phyloP scores from a whole-genome alignment of 345 rosid species.

The Salix brachista region DNA sequence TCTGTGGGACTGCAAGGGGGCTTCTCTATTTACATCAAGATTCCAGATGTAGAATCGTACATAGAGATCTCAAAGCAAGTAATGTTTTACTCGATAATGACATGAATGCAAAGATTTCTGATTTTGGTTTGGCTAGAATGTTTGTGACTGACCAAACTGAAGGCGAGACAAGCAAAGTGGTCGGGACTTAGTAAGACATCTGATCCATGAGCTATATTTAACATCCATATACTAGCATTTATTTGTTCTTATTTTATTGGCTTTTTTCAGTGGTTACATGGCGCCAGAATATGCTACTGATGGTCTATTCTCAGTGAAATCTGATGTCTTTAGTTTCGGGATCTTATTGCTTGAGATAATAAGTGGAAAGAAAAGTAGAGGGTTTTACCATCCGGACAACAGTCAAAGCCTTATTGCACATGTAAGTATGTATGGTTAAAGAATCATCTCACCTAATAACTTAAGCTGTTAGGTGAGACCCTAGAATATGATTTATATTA shows the following conservation, averaged over 20 bases:
- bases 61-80: conserved; percentile 23
- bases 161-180: conserved; percentile 13
- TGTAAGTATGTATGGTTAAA: not conserved
- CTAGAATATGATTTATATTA: too few species aligned
- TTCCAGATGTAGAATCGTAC: conserved; percentile 18
- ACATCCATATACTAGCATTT: not conserved
- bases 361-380: conserved; percentile 5
- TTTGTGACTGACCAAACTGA: conserved; percentile 16
- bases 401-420: not conserved
- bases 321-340: conserved; percentile 17
- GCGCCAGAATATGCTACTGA: conserved; percentile 16
- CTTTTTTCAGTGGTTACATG: conserved; percentile 15
- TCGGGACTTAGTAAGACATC: conserved; percentile 19
- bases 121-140: conserved; percentile 22
- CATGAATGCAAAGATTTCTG: conserved; percentile 24
- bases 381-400: not conserved
- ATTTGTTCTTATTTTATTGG: not conserved
- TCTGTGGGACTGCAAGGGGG: conserved; percentile 18
- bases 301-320: conserved; percentile 12
- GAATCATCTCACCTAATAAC: too few species aligned
- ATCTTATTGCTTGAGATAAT: conserved; percentile 5
- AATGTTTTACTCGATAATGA: conserved; percentile 17
- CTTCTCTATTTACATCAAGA: conserved; percentile 20
- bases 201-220: too few species aligned
- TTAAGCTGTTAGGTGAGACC: too few species aligned